Conservation (phyloP, 2,329 filamentous ascomycete genomes). For the Emergomyces pasteurianus region DNA sequence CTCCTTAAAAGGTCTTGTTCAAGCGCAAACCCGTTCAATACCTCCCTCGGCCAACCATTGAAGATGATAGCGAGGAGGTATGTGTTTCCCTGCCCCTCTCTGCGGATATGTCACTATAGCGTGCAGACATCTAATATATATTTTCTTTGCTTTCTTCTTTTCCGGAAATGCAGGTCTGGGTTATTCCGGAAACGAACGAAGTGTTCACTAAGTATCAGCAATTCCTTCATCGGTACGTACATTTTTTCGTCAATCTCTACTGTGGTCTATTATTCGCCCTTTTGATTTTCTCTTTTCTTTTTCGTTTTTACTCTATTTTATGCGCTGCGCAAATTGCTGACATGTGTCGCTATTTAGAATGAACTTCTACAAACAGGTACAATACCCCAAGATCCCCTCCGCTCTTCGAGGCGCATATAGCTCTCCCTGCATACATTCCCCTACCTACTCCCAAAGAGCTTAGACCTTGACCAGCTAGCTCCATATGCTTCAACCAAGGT, state of each 20-base stretch:
- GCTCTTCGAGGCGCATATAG: background rate
- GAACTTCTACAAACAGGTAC: constrained; percentile 86
- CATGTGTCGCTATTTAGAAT: constrained; percentile 45
- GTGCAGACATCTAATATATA: constrained; percentile 8
- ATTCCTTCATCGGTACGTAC: constrained; percentile 67
- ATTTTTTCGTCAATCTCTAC: background rate
- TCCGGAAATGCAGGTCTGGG: constrained; percentile 58
- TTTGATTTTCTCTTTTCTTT: background rate
- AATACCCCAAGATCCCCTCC: too few relatives aligned
- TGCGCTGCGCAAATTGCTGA: background rate
- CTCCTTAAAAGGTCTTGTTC: constrained; percentile 71
- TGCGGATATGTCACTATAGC: background rate
- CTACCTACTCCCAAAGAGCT: background rate
- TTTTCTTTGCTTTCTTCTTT: constrained; percentile 8
- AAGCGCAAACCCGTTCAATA: constrained; percentile 92
- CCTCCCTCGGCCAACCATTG: constrained; percentile 56
- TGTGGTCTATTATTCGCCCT: too few relatives aligned
- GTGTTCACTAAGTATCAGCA: constrained; percentile 80
- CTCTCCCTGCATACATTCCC: background rate
- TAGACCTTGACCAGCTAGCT: background rate
- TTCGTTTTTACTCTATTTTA: too few relatives aligned
- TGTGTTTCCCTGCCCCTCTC: constrained; percentile 15
- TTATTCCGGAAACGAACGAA: constrained; percentile 81
- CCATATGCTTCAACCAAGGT: background rate
- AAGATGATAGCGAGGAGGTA: constrained; percentile 78